Evolutionary conservation across 2,329 filamentous ascomycete genomes (phyloP).

Genomic region (Epichloe sylvatica): DNA sequence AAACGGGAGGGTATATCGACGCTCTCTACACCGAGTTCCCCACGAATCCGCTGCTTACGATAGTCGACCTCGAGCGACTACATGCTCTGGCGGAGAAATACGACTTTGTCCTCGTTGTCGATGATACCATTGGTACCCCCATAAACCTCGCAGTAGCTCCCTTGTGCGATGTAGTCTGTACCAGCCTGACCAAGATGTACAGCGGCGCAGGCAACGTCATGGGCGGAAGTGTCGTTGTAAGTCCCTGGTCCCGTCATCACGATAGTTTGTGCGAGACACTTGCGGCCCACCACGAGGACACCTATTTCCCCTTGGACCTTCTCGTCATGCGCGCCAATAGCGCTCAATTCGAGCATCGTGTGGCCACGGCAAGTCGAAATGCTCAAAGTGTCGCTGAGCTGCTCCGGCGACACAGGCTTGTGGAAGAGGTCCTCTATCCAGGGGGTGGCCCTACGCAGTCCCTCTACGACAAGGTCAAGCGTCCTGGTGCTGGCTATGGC

Average conservation of each 20-base stretch:
- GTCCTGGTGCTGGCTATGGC: constrained; percentile 28
- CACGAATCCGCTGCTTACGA: constrained; percentile 11
- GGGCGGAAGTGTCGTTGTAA: constrained; percentile 17
- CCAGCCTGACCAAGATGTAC: constrained; percentile 37
- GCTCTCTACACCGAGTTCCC: background rate
- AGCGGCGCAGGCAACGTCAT: constrained; percentile 37
- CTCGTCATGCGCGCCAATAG: background rate
- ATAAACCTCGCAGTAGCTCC: constrained; percentile 29
- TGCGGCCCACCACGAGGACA: constrained; percentile 11
- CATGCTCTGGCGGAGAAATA: constrained; percentile 18
- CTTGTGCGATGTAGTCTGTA: constrained; percentile 30
- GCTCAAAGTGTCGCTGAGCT: background rate
- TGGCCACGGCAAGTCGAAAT: background rate
- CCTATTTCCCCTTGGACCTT: background rate
- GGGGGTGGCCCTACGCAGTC: constrained; percentile 16
- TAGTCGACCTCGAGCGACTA: constrained; percentile 9
- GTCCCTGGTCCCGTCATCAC: background rate
- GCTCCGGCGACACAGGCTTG: constrained; percentile 26
- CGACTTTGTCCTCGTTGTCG: constrained; percentile 22
- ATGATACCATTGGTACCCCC: constrained; percentile 27
- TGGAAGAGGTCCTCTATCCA: constrained; percentile 24
- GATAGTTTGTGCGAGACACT: background rate
- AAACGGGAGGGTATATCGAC: background rate
- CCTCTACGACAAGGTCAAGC: constrained; percentile 23
- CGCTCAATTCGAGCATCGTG: background rate